Evolutionary conservation across 1,284 basidiomycete genomes (phyloP).

Genomic region (Malassezia japonica): DNA sequence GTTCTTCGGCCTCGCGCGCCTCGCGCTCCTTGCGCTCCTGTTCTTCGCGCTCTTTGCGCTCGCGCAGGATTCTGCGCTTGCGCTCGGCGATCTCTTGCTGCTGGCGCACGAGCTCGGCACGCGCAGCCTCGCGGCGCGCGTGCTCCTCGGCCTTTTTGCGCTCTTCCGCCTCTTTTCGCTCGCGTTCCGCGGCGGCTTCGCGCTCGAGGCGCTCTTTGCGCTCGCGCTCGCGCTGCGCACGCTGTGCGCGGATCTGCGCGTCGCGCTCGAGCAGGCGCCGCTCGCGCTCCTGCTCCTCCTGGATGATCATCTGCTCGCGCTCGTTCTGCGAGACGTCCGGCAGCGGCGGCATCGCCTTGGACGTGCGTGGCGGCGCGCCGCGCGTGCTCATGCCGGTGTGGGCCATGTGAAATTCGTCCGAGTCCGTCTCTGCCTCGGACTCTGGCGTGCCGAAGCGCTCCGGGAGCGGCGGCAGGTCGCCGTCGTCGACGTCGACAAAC

Average conservation of each 20-base stretch:
- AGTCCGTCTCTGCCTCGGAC: not conserved
- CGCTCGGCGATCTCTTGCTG: conserved; percentile 6
- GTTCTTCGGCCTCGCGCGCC: too few relatives aligned
- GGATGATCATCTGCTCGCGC: not conserved
- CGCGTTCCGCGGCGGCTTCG: not conserved
- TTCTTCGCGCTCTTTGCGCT: not conserved
- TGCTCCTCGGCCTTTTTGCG: not conserved
- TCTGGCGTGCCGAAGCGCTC: not conserved
- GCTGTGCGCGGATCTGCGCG: not conserved
- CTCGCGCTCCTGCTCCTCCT: conserved; percentile 9
- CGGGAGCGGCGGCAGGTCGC: not conserved
- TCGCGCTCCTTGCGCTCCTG: not conserved
- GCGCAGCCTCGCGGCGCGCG: not conserved
- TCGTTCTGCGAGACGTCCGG: not conserved
- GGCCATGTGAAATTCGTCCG: not conserved
- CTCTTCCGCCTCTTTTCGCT: not conserved
- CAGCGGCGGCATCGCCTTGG: not conserved
- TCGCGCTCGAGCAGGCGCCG: conserved; percentile 1
- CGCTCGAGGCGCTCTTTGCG: not conserved
- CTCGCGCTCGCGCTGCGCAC: not conserved
- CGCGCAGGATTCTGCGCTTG: not conserved
- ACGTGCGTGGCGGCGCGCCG: not conserved
- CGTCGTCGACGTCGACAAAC: not conserved
- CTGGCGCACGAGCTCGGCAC: not conserved
- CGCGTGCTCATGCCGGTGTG: not conserved